phyloP scores from a whole-genome alignment of 2,329 filamentous ascomycete species.

The Diaporthe aspalathi region DNA sequence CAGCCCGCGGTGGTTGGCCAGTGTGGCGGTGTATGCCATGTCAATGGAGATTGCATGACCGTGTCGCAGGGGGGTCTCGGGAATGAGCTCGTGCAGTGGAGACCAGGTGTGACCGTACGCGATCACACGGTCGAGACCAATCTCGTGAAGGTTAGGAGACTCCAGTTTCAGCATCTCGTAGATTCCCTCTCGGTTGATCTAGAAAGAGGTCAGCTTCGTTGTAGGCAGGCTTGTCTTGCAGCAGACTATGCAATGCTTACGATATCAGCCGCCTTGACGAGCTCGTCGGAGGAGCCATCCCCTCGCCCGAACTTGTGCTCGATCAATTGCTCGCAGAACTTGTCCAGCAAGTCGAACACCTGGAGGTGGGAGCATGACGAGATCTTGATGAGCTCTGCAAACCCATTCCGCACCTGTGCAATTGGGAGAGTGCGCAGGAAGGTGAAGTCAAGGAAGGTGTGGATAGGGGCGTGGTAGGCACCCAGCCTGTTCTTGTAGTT shows the following conservation, averaged over 20 bases:
- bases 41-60: conserved; percentile 81
- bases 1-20: conserved; percentile 72
- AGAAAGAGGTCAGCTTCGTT: conserved; percentile 36
- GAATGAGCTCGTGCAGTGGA: conserved; percentile 76
- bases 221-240: no score
- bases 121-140: conserved; percentile 77
- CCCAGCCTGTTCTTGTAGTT: conserved; percentile 81
- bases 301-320: conserved; percentile 71
- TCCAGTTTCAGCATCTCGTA: conserved; percentile 80
- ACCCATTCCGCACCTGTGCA: conserved; percentile 78
- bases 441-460: conserved; percentile 79
- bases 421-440: conserved; percentile 76
- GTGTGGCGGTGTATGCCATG: conserved; percentile 79
- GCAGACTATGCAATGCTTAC: conserved; percentile 39
- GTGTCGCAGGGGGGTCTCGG: conserved; percentile 75
- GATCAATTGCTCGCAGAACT: conserved; percentile 76
- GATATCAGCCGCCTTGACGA: conserved; percentile 69
- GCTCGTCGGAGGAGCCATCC: conserved; percentile 65
- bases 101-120: conserved; percentile 82
- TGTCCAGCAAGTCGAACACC: conserved; percentile 76
- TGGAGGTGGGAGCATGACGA: conserved; percentile 74
- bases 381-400: conserved; percentile 82
- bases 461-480: conserved; percentile 77
- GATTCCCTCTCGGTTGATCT: conserved; percentile 76
- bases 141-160: conserved; percentile 79